A percentile compares a stretch with the other conserved stretches of the same genome.
Evolutionary conservation across 805 yeast species (phyloP).

Genomic region (Candida germanica): DNA sequence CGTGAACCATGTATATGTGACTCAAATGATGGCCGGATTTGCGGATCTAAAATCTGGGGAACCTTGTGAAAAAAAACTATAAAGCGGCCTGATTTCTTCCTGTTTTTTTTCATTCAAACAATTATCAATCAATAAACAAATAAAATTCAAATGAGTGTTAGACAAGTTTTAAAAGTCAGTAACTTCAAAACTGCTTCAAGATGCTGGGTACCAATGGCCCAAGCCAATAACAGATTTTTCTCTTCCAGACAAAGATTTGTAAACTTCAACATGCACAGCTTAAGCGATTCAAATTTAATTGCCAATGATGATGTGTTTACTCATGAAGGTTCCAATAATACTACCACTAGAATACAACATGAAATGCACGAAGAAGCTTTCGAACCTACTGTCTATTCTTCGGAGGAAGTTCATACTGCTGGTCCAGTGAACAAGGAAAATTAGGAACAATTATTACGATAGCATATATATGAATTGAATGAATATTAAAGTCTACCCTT

Average conservation of each 20-base stretch:
- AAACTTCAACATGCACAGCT: constrained; percentile 27
- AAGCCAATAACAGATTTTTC: constrained; percentile 23
- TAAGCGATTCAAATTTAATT: constrained; percentile 28
- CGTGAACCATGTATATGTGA: constrained; percentile 1
- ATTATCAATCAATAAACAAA: too few relatives aligned
- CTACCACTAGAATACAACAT: constrained; percentile 9
- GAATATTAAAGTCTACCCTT: too few relatives aligned
- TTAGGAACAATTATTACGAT: not conserved
- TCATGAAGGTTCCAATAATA: constrained; percentile 7
- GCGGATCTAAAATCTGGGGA: constrained; percentile 14
- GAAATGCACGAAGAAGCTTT: constrained; percentile 23
- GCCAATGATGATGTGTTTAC: constrained; percentile 32
- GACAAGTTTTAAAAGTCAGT: constrained; percentile 29
- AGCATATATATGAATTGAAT: too few relatives aligned
- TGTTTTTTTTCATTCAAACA: not conserved
- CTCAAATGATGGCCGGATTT: constrained; percentile 10
- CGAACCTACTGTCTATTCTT: constrained; percentile 39
- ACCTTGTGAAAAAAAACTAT: constrained; percentile 2
- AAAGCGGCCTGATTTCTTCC: constrained; percentile 2
- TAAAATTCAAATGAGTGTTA: constrained; percentile 20
- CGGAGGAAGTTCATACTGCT: constrained; percentile 43
- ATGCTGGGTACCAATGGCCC: constrained; percentile 37
- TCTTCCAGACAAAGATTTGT: constrained; percentile 36
- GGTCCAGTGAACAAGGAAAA: constrained; percentile 36
- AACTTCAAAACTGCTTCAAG: constrained; percentile 41